Percentiles rank a stretch among this genome's conserved stretches.
Evolutionary conservation across 2,329 filamentous ascomycete genomes (phyloP).

Genomic region (Penicillium hesseltinei): DNA sequence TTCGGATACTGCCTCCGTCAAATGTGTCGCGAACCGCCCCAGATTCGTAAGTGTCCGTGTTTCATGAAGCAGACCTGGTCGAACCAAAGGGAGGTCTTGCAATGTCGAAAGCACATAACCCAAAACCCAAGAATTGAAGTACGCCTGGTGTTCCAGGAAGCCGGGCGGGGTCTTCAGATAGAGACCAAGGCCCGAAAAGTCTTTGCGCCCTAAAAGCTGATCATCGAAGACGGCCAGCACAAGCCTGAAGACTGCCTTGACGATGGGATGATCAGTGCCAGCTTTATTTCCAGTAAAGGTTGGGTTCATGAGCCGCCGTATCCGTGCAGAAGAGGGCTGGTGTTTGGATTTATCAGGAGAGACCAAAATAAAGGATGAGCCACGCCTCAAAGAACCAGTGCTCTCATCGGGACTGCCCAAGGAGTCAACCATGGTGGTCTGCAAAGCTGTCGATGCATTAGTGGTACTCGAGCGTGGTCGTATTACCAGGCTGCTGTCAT

Average conservation of each 20-base stretch:
- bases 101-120: slow-evolving; percentile 71
- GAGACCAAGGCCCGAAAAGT: slow-evolving; percentile 83
- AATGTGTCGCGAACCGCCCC: slow-evolving; percentile 73
- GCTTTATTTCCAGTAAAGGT: slow-evolving; percentile 50
- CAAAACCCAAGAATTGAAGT: slow-evolving; percentile 88
- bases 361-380: slow-evolving; percentile 88
- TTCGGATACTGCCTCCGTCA: slow-evolving; percentile 89
- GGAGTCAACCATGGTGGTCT: slow-evolving; percentile 63
- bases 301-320: slow-evolving; percentile 64
- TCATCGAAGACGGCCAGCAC: slow-evolving; percentile 79
- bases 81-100: slow-evolving; percentile 65
- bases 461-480: slow-evolving; percentile 65
- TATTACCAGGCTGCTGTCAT: slow-evolving; percentile 80
- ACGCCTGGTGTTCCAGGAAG: slow-evolving; percentile 90
- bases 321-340: slow-evolving; percentile 58
- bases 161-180: slow-evolving; percentile 87
- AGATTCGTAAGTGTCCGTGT: slow-evolving; percentile 84
- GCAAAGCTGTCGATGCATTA: slow-evolving; percentile 60
- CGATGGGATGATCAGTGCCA: slow-evolving; percentile 63
- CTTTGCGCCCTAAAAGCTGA: slow-evolving; percentile 79
- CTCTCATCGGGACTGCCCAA: slow-evolving; percentile 46
- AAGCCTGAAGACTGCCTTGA: slow-evolving; percentile 75
- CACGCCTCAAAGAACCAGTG: slow-evolving; percentile 68
- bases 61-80: slow-evolving; percentile 72
- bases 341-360: slow-evolving; percentile 65